phyloP scores from a whole-genome alignment of 305 asterid genomes.

The Euphrasia arctica region DNA sequence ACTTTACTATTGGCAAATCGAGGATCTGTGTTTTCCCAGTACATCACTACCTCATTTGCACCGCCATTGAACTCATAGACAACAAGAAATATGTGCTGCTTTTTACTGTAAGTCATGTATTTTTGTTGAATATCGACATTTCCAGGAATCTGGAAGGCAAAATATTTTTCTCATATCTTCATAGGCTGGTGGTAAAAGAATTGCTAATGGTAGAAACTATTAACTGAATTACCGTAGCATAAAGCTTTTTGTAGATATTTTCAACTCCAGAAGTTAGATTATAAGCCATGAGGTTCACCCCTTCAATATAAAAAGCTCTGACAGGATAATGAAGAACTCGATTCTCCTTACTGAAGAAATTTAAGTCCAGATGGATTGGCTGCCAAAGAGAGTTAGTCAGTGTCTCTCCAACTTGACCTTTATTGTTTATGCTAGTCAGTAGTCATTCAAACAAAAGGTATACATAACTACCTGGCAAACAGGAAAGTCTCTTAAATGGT shows the following conservation, averaged over 20 bases:
- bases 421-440: conserved; percentile 12
- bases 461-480: conserved; percentile 75
- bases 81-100: conserved; percentile 86
- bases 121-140: conserved; percentile 82
- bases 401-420: conserved; percentile 13
- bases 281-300: conserved; percentile 90
- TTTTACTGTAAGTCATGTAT: conserved; percentile 69
- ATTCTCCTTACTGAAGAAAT: conserved; percentile 86
- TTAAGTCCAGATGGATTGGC: conserved; percentile 96
- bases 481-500: conserved; percentile 75
- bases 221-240: conserved; percentile 61
- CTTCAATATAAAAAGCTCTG: conserved; percentile 92
- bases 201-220: conserved; percentile 27
- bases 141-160: conserved; percentile 74
- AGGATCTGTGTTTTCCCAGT: conserved; percentile 96
- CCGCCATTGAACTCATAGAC: conserved; percentile 75
- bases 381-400: conserved; percentile 46
- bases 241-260: conserved; percentile 87
- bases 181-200: conserved; percentile 26
- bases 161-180: conserved; percentile 29
- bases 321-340: conserved; percentile 98
- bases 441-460: conserved; percentile 3
- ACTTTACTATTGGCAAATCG: conserved; percentile 82
- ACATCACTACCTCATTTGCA: conserved; percentile 78
- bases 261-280: conserved; percentile 91